Conservation (phyloP, 2,329 filamentous ascomycete species). For the Ophiostoma populinum region DNA sequence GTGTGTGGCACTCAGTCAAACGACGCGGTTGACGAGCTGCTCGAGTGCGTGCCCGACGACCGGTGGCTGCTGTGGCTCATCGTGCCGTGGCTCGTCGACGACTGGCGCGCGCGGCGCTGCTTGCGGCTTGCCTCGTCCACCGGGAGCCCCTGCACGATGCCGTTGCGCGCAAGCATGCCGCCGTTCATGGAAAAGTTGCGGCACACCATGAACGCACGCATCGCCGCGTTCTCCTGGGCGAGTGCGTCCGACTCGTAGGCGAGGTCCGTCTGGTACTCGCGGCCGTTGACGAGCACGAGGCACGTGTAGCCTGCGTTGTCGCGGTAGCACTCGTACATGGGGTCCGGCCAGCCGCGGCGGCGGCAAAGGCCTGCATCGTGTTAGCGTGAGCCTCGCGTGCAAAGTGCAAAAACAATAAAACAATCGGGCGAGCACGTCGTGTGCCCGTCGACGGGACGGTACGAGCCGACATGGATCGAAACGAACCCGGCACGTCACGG, state of each 20-base stretch:
- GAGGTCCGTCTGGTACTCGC: slow-evolving; percentile 85
- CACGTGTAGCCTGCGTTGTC: slow-evolving; percentile 66
- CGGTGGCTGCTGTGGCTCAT: slow-evolving; percentile 29
- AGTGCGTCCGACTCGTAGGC: slow-evolving; percentile 66
- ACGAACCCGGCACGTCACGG: background rate
- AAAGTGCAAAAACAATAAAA: slow-evolving; percentile 19
- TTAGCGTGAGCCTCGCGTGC: too few relatives aligned
- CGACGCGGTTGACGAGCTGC: slow-evolving; percentile 44
- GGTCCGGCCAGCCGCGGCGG: slow-evolving; percentile 84
- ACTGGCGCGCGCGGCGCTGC: slow-evolving; percentile 30
- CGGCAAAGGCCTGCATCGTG: slow-evolving; percentile 92
- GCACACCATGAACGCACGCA: slow-evolving; percentile 94
- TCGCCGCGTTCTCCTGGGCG: slow-evolving; percentile 84
- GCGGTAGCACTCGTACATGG: slow-evolving; percentile 69
- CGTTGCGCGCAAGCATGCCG: slow-evolving; percentile 64
- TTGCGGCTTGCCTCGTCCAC: slow-evolving; percentile 32
- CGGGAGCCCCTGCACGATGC: slow-evolving; percentile 49
- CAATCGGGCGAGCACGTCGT: too few relatives aligned
- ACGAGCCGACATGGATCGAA: too few relatives aligned
- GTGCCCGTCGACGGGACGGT: too few relatives aligned
- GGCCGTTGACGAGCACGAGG: slow-evolving; percentile 85
- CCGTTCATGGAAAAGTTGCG: slow-evolving; percentile 95
- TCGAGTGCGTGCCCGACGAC: slow-evolving; percentile 41
- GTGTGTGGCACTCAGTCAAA: slow-evolving; percentile 36
- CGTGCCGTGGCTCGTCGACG: slow-evolving; percentile 23